phyloP scores from a whole-genome alignment of 2,329 filamentous ascomycete species.

The Thelonectria olida region DNA sequence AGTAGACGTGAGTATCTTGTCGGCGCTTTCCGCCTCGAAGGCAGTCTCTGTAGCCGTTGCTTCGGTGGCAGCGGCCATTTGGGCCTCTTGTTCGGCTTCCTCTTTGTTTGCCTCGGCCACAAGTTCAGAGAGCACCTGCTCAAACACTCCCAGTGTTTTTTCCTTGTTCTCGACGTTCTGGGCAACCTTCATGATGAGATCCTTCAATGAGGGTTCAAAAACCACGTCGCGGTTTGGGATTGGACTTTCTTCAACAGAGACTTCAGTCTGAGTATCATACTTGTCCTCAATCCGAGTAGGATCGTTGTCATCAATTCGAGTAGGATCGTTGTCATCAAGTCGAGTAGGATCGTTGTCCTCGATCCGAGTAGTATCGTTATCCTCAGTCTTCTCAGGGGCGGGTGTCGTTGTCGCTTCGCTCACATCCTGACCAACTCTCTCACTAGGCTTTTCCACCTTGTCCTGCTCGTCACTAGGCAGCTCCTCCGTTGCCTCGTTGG shows the following conservation, averaged over 20 bases:
- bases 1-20: not conserved
- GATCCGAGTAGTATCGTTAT: too few species aligned
- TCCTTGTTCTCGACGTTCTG: constrained; percentile 53
- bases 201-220: constrained; percentile 48
- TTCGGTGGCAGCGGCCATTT: not conserved
- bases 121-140: constrained; percentile 60
- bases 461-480: constrained; percentile 9
- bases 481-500: constrained; percentile 26
- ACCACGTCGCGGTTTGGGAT: not conserved
- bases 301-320: too few species aligned
- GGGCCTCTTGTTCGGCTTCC: not conserved
- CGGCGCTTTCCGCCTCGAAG: not conserved
- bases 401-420: not conserved
- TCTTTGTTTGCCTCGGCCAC: constrained; percentile 40
- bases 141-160: constrained; percentile 58
- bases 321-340: not conserved
- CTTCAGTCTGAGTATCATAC: not conserved
- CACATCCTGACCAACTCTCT: not conserved
- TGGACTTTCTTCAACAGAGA: not conserved
- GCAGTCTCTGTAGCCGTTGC: not conserved
- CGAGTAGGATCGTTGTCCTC: too few species aligned
- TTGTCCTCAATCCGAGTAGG: not conserved
- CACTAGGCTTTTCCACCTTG: constrained; percentile 3
- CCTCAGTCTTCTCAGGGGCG: not conserved
- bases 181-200: constrained; percentile 63